Evolutionary conservation across 208 protist genomes (phyloP).

Genomic region (Crithidia sp.): DNA sequence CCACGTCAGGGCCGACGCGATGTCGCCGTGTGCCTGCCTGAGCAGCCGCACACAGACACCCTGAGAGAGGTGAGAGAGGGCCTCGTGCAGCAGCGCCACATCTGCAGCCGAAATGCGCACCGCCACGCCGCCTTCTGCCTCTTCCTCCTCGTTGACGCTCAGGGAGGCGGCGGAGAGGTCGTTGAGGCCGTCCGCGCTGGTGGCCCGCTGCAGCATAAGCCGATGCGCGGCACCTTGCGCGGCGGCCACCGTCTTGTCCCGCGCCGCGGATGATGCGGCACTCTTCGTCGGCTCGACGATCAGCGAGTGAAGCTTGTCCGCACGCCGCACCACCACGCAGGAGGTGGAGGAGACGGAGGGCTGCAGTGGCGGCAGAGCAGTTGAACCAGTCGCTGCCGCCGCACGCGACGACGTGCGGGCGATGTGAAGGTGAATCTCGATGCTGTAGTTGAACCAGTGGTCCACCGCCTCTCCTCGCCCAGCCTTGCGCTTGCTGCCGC

Average conservation of each 20-base stretch:
- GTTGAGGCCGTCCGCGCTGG: constrained; percentile 17
- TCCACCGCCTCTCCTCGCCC: constrained; percentile 33
- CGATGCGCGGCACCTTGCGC: constrained; percentile 17
- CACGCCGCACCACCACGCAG: constrained; percentile 39
- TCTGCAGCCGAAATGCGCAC: constrained; percentile 24
- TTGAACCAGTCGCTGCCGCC: no score
- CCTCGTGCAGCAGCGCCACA: constrained; percentile 45
- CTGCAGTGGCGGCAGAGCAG: neutral
- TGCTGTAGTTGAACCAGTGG: constrained; percentile 74
- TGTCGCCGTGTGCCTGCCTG: constrained; percentile 26
- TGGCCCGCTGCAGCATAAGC: constrained; percentile 35
- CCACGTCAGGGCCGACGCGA: constrained; percentile 23
- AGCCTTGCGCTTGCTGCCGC: constrained; percentile 7
- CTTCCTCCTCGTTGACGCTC: constrained; percentile 18
- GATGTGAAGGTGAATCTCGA: constrained; percentile 53
- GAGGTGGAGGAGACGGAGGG: constrained; percentile 6
- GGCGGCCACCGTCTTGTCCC: constrained; percentile 6
- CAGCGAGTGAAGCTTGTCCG: constrained; percentile 39
- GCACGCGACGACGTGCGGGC: neutral
- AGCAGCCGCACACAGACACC: constrained; percentile 37
- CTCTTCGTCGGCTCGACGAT: constrained; percentile 8
- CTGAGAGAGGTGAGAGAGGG: constrained; percentile 32
- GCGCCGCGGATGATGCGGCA: neutral
- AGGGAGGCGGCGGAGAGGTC: neutral
- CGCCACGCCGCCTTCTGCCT: neutral